Base-by-base conservation (phyloP, 768 basidiomycete species). In the Amanita pallidorosea region DNA sequence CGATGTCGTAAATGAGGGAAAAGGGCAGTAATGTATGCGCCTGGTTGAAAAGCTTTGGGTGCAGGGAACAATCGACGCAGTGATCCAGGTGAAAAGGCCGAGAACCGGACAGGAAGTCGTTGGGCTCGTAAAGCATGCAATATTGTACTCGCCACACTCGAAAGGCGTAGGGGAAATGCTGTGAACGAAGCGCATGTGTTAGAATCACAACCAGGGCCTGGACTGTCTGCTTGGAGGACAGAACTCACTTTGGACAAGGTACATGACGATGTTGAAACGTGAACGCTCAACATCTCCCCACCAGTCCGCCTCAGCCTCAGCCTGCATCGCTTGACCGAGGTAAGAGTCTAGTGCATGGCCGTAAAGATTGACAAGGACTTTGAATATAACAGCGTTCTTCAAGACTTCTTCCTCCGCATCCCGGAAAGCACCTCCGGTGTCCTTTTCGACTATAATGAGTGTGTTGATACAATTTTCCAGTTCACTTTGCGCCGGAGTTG, bases 221-320 rank as follows among this genome's bases (percentile, higher is more conserved):
- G n/a, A n/a, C n/a, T 12, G 15, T 20, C 4, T n/a, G 15, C 8
- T 18, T 27, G 20, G 45, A 31, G 23, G 27, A 43, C 15, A 20
- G 38, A 37, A 70, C 83, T 57, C 60, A 94, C 90, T 88, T 69
- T 93, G 87, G 1, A 94, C 55, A 23, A 94, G 70, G 64, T 86
- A 91, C 60, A 76, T 67, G 3, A 74, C 73, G 8, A 83, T 72
- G 17, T 71, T 74, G 47, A 65, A 56, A 23, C 70, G 60, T 3
- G 85, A 89, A 29, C 79, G 73, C 55, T 84, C 81, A 37, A 86
- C 63, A 25, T 80, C 75, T 13, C 75, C 73, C 93, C 93, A 97
- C 85, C 87, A 96, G 41, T 86, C 79, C 17, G 87, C 80, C 58
- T 92, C 88, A 6, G 72, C 65, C 57, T 93, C 90, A 11, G 82